Base-by-base conservation (phyloP, 768 basidiomycete genomes). In the Hortiboletus flavorubellus region DNA sequence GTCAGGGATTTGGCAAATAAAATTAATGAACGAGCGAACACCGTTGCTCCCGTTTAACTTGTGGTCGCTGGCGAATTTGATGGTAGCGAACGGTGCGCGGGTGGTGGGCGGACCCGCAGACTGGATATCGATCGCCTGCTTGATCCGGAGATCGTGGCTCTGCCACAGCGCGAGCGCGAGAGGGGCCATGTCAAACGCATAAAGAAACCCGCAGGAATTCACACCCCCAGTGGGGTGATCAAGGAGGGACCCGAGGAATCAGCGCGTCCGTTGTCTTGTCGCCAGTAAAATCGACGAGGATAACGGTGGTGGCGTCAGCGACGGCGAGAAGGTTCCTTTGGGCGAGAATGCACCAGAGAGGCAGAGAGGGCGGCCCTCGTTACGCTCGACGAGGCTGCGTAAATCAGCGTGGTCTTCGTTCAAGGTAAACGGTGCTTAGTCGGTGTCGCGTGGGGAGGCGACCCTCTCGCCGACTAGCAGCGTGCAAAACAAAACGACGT, bases 341-440 rank as follows among this genome's bases (percentile, higher is more conserved):
- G 44, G 46, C n/a, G 63, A 26, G 44, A 62, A 72, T 8, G 61
- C 21, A 26, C 61, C 60, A 1, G 70, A 71, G 31, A 71, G 64
- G 40, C 70, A 71, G 6, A 71, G 65, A 43, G 71, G 55, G 15
- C 64, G 69, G 16, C 71, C 70, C 10, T 72, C 71, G 55, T 71
- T 71, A 53, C 69, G 62, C 44, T 69, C 61, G 3, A 71, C 59
- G 49, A 71, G 34, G 18, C 53, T 54, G 31, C 62, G 58, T 11
- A 71, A 31, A 12, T 58, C 57, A 23, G 51, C 4, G 39, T 57
- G 34, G 37, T 71, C 71, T 11, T 66, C 57, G 40, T 67, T 62
- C 35, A 71, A 49, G 97, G 95, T 5, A 97, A 97, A 74, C 98
- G 97, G 97, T 98, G 97, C 95, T 79, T 98, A 2, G 91, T 98